Evolutionary conservation across 768 basidiomycete genomes (phyloP).

Genomic region (Boletus pseudopeckii): DNA sequence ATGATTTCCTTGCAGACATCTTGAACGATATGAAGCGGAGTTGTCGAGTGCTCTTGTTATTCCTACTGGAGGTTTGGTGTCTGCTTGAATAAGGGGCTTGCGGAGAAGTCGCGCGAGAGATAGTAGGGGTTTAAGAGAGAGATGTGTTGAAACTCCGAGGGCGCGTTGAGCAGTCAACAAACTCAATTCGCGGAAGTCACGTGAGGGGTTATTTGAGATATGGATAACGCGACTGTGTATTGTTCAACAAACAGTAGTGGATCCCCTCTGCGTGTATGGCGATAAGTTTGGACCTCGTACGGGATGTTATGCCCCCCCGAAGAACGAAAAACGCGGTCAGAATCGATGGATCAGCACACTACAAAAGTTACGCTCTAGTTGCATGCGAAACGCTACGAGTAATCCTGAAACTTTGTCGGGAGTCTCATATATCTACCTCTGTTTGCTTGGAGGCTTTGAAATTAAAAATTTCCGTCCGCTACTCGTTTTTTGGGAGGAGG

Average conservation of each 20-base stretch:
- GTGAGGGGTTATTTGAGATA: constrained; percentile 36
- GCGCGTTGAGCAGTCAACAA: constrained; percentile 40
- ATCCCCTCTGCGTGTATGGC: neutral
- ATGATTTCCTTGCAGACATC: constrained; percentile 44
- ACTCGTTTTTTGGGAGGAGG: constrained; percentile 23
- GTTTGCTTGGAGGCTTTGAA: constrained; percentile 18
- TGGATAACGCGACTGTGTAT: constrained; percentile 13
- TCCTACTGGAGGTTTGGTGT: constrained; percentile 13
- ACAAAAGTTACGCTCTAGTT: constrained; percentile 17
- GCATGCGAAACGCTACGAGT: constrained; percentile 15
- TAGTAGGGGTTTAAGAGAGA: constrained; percentile 48
- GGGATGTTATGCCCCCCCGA: constrained; percentile 12
- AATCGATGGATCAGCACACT: neutral
- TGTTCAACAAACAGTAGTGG: constrained; percentile 2
- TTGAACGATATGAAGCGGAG: constrained; percentile 16
- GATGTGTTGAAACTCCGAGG: constrained; percentile 40
- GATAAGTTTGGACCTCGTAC: neutral
- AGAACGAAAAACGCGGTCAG: constrained; percentile 17
- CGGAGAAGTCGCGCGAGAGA: constrained; percentile 32
- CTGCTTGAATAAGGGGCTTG: constrained; percentile 11
- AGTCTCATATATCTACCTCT: constrained; percentile 13
- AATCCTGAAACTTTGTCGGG: constrained; percentile 16
- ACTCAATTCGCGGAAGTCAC: constrained; percentile 39
- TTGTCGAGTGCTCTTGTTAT: constrained; percentile 16
- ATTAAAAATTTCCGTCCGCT: constrained; percentile 29